Percentiles rank a stretch among this genome's conserved stretches.
phyloP scores from a whole-genome alignment of 331 rosid genomes.

The Ulmus americana region DNA sequence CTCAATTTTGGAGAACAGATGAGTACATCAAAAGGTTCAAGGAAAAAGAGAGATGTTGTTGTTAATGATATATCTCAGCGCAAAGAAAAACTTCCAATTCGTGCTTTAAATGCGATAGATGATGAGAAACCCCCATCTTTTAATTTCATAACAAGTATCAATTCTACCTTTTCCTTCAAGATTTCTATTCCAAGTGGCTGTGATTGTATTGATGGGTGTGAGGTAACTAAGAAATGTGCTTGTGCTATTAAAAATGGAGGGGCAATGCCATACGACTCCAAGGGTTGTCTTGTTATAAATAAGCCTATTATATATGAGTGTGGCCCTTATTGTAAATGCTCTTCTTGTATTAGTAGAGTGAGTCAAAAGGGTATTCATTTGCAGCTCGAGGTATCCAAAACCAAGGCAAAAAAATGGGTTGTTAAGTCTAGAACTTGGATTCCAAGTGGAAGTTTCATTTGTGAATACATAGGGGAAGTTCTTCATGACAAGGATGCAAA shows the following conservation, averaged over 20 bases:
- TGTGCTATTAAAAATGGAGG: conserved; percentile 35
- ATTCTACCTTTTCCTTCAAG: not conserved
- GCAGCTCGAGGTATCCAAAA: conserved; percentile 34
- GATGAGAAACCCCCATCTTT: conserved; percentile 13
- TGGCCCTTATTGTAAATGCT: conserved; percentile 34
- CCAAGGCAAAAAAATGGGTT: conserved; percentile 37
- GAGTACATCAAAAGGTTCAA: not conserved
- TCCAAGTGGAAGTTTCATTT: conserved; percentile 35
- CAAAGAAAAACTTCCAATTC: conserved; percentile 30
- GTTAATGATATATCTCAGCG: conserved; percentile 32
- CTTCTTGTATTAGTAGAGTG: conserved; percentile 31
- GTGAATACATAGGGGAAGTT: conserved; percentile 41
- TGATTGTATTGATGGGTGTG: conserved; percentile 24
- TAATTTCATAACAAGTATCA: conserved; percentile 13
- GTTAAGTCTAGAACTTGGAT: conserved; percentile 41
- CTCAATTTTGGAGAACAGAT: not conserved
- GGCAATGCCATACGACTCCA: conserved; percentile 2
- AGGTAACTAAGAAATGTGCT: conserved; percentile 5
- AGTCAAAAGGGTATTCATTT: conserved; percentile 31
- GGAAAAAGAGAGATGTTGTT: not conserved
- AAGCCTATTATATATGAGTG: conserved; percentile 31
- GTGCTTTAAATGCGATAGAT: conserved; percentile 11
- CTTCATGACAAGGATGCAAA: not conserved
- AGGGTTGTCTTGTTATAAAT: not conserved
- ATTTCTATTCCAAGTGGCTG: not conserved